Evolutionary conservation across 306 rosid species (phyloP), one percentile per base, ranked within the genome.

Genomic region (Casuarina cunninghamiana): DNA sequence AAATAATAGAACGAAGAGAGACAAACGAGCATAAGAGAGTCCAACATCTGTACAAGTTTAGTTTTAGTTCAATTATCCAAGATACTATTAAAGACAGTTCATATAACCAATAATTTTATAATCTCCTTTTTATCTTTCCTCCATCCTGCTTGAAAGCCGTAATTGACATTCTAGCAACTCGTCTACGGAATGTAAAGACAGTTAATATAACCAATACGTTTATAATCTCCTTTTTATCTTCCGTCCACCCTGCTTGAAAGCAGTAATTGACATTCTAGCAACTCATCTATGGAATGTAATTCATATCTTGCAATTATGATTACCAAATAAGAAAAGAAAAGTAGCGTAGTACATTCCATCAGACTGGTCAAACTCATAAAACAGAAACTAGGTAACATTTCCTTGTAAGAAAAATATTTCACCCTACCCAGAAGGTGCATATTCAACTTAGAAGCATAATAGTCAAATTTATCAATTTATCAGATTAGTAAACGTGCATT

Each of bases 401-500:
- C 46, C 71, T 67, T 42, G 17, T 2, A 67, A 35, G 12, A 38
- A 66, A 42, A 11, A 61, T 12, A 54, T 12, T 21, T 48, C 75
- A 53, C 69, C 71, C 49, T 3, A n/a, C 3, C 65, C 39, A 7
- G 65, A 37, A 58, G 3, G 15, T 4, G 26, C 65, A 57, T 21
- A 26, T 32, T 26, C 12, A 57, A 8, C 11, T 21, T 57, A 9
- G 63, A 57, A 57, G 35, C 63, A 37, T 26, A 39, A 21, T 19
- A 58, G 32, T 74, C 39, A 16, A 21, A 71, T 53, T 37, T 32
- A 43, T 73, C 10, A 53, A 48, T 6, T 41, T 49, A 73, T 70
- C 38, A 5, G 61, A 49, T 72, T 44, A 26, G 79, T 54, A 68
- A 12, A 45, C 26, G 71, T 6, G 35, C n/a, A 75, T 77, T 1